Conservation (phyloP, 1,284 basidiomycete species). For the Athelia sp. region DNA sequence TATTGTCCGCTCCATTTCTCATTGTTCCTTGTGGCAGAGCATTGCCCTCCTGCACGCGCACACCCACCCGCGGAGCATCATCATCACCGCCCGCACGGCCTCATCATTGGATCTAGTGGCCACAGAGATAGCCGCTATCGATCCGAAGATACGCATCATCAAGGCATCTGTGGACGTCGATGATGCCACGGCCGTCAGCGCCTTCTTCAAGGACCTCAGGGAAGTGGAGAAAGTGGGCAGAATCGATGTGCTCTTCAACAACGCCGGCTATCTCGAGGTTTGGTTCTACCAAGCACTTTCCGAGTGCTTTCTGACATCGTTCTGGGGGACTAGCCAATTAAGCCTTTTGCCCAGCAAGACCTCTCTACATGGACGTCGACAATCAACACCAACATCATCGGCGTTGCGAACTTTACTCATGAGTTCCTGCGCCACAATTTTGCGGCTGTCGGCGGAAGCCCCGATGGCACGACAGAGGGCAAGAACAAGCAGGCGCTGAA, state of each 20-base stretch:
- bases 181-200: neutral
- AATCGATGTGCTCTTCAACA: conserved; percentile 1
- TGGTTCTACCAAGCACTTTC: neutral
- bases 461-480: neutral
- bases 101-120: neutral
- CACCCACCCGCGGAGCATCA: neutral
- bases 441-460: neutral
- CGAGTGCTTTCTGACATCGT: neutral
- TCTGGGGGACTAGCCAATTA: neutral
- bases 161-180: neutral
- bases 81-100: neutral
- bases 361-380: neutral
- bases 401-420: neutral
- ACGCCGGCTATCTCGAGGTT: neutral
- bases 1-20: too few relatives aligned
- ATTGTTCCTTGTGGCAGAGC: neutral
- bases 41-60: neutral
- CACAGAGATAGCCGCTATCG: neutral
- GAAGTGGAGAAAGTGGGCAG: neutral
- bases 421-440: neutral
- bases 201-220: neutral
- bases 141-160: neutral
- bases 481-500: neutral
- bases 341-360: neutral
- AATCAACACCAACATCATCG: neutral